phyloP scores from a whole-genome alignment of 2,329 filamentous ascomycete genomes.

The Aspergillus phoenicis region DNA sequence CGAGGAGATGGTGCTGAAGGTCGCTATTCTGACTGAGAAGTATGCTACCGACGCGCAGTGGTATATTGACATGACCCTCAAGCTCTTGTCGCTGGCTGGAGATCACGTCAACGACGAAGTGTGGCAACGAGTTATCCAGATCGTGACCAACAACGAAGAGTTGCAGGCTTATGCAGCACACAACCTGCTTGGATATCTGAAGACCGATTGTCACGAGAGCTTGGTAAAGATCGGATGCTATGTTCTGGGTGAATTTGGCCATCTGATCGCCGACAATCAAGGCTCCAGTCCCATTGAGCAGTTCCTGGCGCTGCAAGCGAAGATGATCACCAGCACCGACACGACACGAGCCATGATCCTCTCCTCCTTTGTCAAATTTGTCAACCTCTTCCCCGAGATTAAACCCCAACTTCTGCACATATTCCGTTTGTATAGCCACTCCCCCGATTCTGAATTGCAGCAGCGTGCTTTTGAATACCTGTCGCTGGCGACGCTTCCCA shows the following conservation, averaged over 20 bases:
- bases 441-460: slow-evolving; percentile 90
- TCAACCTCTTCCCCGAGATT: slow-evolving; percentile 98
- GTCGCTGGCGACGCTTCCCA: slow-evolving; percentile 78
- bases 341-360: slow-evolving; percentile 90
- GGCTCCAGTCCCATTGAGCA: slow-evolving; percentile 97
- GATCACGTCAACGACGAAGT: slow-evolving; percentile 99
- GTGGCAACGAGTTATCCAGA: slow-evolving; percentile 98
- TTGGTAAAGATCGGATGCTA: slow-evolving; percentile 97
- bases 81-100: slow-evolving; percentile 92
- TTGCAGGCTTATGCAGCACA: slow-evolving; percentile 95
- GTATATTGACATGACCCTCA: slow-evolving; percentile 97
- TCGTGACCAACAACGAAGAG: slow-evolving; percentile 98
- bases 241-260: slow-evolving; percentile 93
- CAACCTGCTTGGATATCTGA: slow-evolving; percentile 88
- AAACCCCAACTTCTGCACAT: slow-evolving; percentile 90
- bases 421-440: slow-evolving; percentile 91
- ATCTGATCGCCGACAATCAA: slow-evolving; percentile 88
- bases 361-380: slow-evolving; percentile 94
- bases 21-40: slow-evolving; percentile 96
- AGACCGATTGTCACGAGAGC: slow-evolving; percentile 93
- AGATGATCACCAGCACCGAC: slow-evolving; percentile 85
- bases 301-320: slow-evolving; percentile 86
- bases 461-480: slow-evolving; percentile 96
- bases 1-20: slow-evolving; percentile 99
- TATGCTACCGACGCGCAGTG: slow-evolving; percentile 98